Percentiles rank a stretch among this genome's conserved stretches.
Evolutionary conservation across 2,329 filamentous ascomycete species (phyloP).

Genomic region (Dryadomyces quercus-mongolicae): DNA sequence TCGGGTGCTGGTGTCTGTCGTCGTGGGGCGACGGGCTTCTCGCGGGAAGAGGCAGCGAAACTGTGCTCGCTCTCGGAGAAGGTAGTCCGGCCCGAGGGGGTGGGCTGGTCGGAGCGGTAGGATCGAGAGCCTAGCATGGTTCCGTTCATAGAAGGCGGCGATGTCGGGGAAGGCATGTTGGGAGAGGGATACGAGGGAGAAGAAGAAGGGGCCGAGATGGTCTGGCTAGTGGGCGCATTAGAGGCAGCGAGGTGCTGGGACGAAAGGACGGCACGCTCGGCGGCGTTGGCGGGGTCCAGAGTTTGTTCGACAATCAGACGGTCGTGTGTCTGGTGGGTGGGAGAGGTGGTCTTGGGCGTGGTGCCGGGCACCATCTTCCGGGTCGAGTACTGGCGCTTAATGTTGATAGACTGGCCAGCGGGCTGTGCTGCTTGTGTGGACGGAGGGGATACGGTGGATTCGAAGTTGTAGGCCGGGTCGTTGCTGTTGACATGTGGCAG

Average conservation of each 20-base stretch:
- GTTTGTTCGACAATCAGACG: constrained; percentile 49
- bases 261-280: constrained; percentile 51
- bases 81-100: constrained; percentile 41
- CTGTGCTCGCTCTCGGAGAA: constrained; percentile 38
- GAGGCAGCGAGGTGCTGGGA: constrained; percentile 60
- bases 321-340: constrained; percentile 60
- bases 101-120: constrained; percentile 44
- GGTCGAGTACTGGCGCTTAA: constrained; percentile 64
- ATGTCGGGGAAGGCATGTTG: constrained; percentile 60
- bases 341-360: constrained; percentile 64
- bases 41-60: constrained; percentile 21
- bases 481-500: constrained; percentile 45
- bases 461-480: constrained; percentile 32
- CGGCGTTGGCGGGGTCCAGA: constrained; percentile 57
- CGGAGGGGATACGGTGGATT: constrained; percentile 13
- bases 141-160: constrained; percentile 42
- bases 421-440: constrained; percentile 23
- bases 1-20: constrained; percentile 52
- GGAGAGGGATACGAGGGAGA: constrained; percentile 49
- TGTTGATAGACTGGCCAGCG: constrained; percentile 35
- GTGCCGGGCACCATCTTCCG: constrained; percentile 56
- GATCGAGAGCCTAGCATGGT: constrained; percentile 43
- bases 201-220: constrained; percentile 25
- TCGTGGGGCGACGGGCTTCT: constrained; percentile 34
- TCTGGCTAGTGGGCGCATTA: constrained; percentile 48